Evolutionary conservation across 352 stramenopile genomes (phyloP), one percentile per base, ranked within the genome.

Genomic region (Phytophthora idaei): DNA sequence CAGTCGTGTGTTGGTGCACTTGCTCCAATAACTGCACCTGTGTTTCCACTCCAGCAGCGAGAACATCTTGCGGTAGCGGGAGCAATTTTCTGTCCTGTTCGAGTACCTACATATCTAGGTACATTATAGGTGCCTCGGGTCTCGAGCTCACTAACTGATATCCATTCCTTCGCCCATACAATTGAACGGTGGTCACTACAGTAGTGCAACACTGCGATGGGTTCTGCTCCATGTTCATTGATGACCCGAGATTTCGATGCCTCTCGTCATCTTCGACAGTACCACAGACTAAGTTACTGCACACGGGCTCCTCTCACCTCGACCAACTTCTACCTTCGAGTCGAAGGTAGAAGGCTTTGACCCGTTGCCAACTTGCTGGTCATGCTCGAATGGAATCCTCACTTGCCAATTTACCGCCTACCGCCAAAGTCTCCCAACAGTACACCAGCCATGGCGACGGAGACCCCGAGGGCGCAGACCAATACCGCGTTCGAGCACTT

Each of bases 21-120:
- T 94, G 64, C 81, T 89, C 66, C 87, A 94, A 48, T 92, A 90
- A 37, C 77, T 90, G 73, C 87, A 94, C 48, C 87, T 87, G 71
- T 94, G 85, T 49, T 92, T 92, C 87, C 87, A 94, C 58, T 94
- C 87, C 17, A 94, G 69, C 25, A 94, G 69, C 17, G 79, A 87
- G 47, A 94, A 94, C 56, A 90, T 66, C 42, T 93, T 94, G 9
- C 66, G 71, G 62, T 84, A 94, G 6, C 83, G 74, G 12, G 82
- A 85, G 56, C 87, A 94, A 37, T 77, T 80, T 58, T 93, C 87
- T 0, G 81, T 88, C 51, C 84, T 89, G 32, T 81, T 76, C 15
- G 81, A 74, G 34, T 81, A 21, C 21, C 21, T 21, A 21, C 21
- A 21, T 21, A 21, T 21, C 21, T 21, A 21, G 21, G 21, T 21